These are phyloP conservation scores for Asterochloris erici DNA, from an alignment of 139 green algal genomes.

Conservation along the genomic window DNA sequence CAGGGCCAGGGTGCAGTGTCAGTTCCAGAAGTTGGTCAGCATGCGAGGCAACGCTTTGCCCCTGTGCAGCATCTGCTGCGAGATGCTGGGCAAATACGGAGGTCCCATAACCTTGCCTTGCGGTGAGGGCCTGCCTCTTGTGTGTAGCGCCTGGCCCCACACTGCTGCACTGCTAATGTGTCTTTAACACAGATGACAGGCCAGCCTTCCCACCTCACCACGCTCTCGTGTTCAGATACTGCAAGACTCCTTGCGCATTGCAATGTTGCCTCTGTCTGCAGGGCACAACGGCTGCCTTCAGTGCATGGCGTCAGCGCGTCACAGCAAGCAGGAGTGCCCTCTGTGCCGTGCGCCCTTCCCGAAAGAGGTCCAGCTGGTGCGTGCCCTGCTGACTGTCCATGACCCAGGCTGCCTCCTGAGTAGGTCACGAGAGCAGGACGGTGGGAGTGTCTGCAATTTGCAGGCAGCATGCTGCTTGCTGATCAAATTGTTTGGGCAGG, in stretches of 20 bases:
- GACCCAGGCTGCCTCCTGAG: too few relatives aligned
- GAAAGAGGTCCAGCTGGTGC: slow-evolving; percentile 10
- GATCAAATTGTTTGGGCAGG: too few relatives aligned
- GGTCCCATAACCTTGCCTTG: slow-evolving; percentile 60
- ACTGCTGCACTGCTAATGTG: neutral
- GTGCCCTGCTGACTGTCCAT: too few relatives aligned
- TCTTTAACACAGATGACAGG: neutral
- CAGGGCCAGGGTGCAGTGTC: too few relatives aligned
- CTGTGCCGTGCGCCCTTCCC: slow-evolving; percentile 58
- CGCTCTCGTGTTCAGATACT: neutral
- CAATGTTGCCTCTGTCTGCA: slow-evolving; percentile 14
- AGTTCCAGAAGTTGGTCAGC: too few relatives aligned
- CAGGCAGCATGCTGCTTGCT: too few relatives aligned
- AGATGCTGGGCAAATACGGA: slow-evolving; percentile 50
- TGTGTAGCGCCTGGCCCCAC: neutral
- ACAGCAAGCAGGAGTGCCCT: slow-evolving; percentile 49
- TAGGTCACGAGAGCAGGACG: too few relatives aligned
- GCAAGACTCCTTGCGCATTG: neutral
- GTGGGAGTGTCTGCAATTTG: too few relatives aligned
- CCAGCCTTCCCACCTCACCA: neutral
- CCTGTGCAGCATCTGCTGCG: slow-evolving; percentile 51
- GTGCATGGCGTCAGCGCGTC: slow-evolving; percentile 51
- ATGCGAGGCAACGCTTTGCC: slow-evolving; percentile 26
- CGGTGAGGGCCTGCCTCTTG: slow-evolving; percentile 27
- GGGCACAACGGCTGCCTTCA: slow-evolving; percentile 70